phyloP scores from a whole-genome alignment of 2,329 filamentous ascomycete genomes.

The Ambrosiella beaveri region DNA sequence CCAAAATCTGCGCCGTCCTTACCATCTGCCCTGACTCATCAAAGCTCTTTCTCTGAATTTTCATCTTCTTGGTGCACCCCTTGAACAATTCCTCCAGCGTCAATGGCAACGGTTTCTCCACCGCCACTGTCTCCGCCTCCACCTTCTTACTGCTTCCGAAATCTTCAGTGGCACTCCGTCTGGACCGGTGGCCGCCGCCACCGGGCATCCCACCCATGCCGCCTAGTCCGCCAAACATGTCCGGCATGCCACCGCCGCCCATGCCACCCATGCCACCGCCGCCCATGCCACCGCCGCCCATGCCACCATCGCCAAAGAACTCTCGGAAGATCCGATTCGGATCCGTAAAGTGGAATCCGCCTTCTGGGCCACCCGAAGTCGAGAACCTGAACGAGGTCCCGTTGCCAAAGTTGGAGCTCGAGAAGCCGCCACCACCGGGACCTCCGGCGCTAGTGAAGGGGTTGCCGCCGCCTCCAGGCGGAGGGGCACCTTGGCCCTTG shows the following conservation, averaged over 20 bases:
- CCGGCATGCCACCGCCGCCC: conserved; percentile 24
- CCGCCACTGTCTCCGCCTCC: conserved; percentile 71
- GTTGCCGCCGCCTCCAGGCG: conserved; percentile 28
- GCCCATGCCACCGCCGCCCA: conserved; percentile 27
- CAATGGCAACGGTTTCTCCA: conserved; percentile 68
- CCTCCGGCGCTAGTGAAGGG: conserved; percentile 25
- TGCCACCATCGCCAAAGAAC: conserved; percentile 44
- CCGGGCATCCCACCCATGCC: neutral
- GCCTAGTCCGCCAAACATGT: conserved; percentile 13
- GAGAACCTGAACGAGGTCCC: conserved; percentile 23
- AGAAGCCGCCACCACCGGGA: conserved; percentile 34
- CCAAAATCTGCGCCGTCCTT: conserved; percentile 74
- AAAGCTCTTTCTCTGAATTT: conserved; percentile 92
- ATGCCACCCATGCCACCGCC: conserved; percentile 23
- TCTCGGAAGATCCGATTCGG: conserved; percentile 72
- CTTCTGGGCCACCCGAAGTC: conserved; percentile 10
- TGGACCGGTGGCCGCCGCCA: neutral
- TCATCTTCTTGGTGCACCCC: conserved; percentile 89
- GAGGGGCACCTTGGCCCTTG: conserved; percentile 54
- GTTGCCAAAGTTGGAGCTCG: conserved; percentile 30
- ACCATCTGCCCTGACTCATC: conserved; percentile 72
- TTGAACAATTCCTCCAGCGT: conserved; percentile 77
- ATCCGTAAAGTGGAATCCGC: conserved; percentile 63
- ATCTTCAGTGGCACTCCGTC: conserved; percentile 1
- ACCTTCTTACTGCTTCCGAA: conserved; percentile 16